phyloP scores from a whole-genome alignment of 2,329 filamentous ascomycete species.

The Apiospora arundinis region DNA sequence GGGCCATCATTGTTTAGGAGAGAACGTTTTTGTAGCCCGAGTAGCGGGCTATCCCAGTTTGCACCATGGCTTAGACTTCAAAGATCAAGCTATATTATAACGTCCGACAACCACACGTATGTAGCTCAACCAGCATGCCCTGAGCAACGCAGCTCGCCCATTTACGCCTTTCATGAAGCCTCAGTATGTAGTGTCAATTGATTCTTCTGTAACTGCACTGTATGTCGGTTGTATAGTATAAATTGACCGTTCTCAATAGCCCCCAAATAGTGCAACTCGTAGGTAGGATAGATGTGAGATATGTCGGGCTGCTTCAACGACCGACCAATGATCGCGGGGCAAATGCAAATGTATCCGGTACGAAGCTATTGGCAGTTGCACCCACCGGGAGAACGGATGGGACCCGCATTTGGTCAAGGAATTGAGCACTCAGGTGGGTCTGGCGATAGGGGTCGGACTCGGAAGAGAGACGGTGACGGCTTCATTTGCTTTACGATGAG shows the following conservation, averaged over 20 bases:
- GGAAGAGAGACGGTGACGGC: conserved; percentile 16
- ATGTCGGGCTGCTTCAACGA: background rate
- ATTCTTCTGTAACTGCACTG: background rate
- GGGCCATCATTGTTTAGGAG: too few relatives aligned
- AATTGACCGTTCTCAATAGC: background rate
- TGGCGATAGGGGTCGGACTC: conserved; percentile 3
- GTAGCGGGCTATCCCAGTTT: too few relatives aligned
- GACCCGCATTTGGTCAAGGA: background rate
- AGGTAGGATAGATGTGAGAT: background rate
- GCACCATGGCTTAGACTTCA: background rate
- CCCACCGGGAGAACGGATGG: conserved; percentile 15
- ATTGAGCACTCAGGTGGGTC: background rate
- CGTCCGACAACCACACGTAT: background rate
- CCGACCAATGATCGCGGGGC: background rate
- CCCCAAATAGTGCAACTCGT: background rate
- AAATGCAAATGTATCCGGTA: background rate
- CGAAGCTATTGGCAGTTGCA: conserved; percentile 9
- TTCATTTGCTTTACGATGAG: background rate
- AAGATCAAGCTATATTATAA: background rate
- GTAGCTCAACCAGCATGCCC: background rate
- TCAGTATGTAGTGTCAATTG: background rate
- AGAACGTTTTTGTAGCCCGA: too few relatives aligned
- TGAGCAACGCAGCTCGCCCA: background rate
- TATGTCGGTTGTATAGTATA: background rate
- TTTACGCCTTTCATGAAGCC: background rate